Evolutionary conservation across 345 rosid species (phyloP).

Genomic region (Aquilaria yunnanensis): DNA sequence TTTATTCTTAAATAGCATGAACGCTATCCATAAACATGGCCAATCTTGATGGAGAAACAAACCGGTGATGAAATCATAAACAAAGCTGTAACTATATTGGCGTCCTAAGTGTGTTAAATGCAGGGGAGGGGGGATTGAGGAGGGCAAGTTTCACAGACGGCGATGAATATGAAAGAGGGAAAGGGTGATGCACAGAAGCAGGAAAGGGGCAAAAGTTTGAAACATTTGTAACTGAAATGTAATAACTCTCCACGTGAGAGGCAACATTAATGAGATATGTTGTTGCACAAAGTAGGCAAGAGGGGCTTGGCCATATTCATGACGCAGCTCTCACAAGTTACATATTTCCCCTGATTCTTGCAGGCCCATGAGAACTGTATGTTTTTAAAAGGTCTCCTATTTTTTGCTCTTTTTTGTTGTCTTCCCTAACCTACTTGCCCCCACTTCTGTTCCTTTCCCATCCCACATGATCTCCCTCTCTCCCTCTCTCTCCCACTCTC

Average conservation of each 20-base stretch:
- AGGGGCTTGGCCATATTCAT: neutral
- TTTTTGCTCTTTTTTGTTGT: slow-evolving; percentile 6
- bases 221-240: too few relatives aligned
- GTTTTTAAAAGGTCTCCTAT: slow-evolving; percentile 8
- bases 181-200: too few relatives aligned
- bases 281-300: neutral
- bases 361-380: slow-evolving; percentile 9
- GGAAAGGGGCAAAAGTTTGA: too few relatives aligned
- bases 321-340: neutral
- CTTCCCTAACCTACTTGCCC: slow-evolving; percentile 7
- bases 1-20: too few relatives aligned
- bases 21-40: too few relatives aligned
- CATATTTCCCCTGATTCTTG: slow-evolving; percentile 11
- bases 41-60: too few relatives aligned
- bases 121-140: too few relatives aligned
- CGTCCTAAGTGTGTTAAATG: too few relatives aligned
- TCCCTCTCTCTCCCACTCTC: neutral
- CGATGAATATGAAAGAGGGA: too few relatives aligned
- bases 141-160: too few relatives aligned
- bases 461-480: neutral
- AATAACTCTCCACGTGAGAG: slow-evolving; percentile 10
- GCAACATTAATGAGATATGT: slow-evolving; percentile 2
- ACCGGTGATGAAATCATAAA: too few relatives aligned
- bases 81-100: too few relatives aligned
- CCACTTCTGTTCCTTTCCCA: slow-evolving; percentile 9